Percentiles rank a stretch among this genome's conserved stretches.
phyloP scores from a whole-genome alignment of 1,139 yeast species.

The Ogataea hybrid region DNA sequence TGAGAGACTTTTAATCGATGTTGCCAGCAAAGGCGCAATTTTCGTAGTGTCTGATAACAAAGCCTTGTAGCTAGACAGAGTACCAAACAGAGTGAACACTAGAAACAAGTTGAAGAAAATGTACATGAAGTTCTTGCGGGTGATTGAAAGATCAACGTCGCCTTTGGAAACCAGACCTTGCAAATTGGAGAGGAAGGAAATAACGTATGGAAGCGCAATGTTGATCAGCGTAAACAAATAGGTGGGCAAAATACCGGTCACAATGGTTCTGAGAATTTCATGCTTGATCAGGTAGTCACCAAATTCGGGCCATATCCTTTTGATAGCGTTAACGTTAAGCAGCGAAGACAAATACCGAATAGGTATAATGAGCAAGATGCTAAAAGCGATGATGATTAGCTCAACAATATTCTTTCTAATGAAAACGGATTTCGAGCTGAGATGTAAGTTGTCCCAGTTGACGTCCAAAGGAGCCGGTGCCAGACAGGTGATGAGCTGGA shows the following conservation, averaged over 20 bases:
- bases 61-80: constrained; percentile 64
- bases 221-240: constrained; percentile 73
- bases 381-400: constrained; percentile 57
- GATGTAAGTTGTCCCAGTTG: constrained; percentile 71
- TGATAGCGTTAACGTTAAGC: constrained; percentile 64
- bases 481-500: constrained; percentile 65
- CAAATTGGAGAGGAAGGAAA: constrained; percentile 60
- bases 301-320: constrained; percentile 68
- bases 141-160: constrained; percentile 75
- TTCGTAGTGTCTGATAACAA: constrained; percentile 73
- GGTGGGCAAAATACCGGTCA: constrained; percentile 79
- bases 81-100: constrained; percentile 80
- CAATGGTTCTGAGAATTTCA: constrained; percentile 57
- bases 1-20: constrained; percentile 66
- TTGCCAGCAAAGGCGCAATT: constrained; percentile 75
- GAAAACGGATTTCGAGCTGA: constrained; percentile 56
- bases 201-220: constrained; percentile 70
- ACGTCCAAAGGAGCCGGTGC: constrained; percentile 92
- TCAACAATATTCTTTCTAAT: constrained; percentile 63
- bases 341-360: constrained; percentile 72
- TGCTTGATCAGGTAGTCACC: constrained; percentile 61
- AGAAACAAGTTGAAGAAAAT: constrained; percentile 81
- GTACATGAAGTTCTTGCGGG: constrained; percentile 79
- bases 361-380: constrained; percentile 70
- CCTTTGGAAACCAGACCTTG: constrained; percentile 82